Conservation (phyloP, 345 rosid species). For the Rhodamnia argentea region DNA sequence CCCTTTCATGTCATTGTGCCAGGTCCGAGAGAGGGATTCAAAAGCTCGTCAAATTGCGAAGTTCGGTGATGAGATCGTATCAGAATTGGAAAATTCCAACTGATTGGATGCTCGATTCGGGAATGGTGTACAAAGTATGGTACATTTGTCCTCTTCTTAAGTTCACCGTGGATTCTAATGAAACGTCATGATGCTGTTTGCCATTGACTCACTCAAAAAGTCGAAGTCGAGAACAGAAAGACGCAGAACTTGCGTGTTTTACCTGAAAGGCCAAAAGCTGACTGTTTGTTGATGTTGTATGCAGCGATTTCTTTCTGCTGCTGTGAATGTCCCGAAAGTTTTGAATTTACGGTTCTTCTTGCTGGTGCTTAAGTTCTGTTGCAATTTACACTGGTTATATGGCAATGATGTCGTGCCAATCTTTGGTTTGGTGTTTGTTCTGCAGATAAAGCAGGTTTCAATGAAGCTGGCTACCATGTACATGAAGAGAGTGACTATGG, state of each 20-base stretch:
- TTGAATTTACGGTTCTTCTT: not conserved
- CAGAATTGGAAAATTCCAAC: conserved; percentile 63
- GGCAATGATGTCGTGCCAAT: not conserved
- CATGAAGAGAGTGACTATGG: conserved; percentile 68
- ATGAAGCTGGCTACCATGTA: conserved; percentile 66
- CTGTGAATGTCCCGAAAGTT: not conserved
- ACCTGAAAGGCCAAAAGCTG: not conserved
- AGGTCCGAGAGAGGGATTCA: conserved; percentile 73
- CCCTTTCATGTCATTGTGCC: not conserved
- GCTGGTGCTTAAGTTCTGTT: not conserved
- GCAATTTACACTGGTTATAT: too few relatives aligned
- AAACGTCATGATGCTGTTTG: not conserved
- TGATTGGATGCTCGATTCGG: conserved; percentile 87
- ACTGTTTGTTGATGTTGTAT: not conserved
- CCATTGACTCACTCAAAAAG: not conserved
- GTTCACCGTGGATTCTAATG: not conserved
- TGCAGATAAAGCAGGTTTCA: conserved; percentile 67
- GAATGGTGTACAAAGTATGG: conserved; percentile 49
- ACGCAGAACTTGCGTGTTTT: not conserved
- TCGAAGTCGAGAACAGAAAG: not conserved
- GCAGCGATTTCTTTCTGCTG: not conserved
- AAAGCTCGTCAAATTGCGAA: conserved; percentile 47
- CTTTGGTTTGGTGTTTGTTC: not conserved
- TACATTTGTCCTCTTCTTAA: not conserved
- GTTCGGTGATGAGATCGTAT: conserved; percentile 43